Percentiles rank a stretch among this genome's conserved stretches.
These are phyloP conservation scores for Ramaria rubella DNA, from an alignment of 768 basidiomycete genomes.

Conservation along the genomic window DNA sequence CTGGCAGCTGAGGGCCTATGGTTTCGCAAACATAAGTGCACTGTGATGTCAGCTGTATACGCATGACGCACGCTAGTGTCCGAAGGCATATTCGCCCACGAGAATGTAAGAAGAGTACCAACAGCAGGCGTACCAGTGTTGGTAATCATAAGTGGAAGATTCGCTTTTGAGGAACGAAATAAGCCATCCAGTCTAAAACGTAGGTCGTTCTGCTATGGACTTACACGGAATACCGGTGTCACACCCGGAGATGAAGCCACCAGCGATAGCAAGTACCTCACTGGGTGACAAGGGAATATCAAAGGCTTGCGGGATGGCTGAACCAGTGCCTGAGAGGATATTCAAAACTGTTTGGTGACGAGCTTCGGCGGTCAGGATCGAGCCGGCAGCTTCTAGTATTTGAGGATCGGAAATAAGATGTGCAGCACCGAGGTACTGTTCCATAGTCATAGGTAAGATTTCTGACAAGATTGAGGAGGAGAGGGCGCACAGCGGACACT, in stretches of 20 bases:
- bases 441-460: background rate
- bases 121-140: constrained; percentile 50
- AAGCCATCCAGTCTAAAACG: background rate
- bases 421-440: constrained; percentile 61
- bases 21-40: background rate
- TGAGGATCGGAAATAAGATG: constrained; percentile 53
- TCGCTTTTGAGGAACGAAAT: constrained; percentile 33
- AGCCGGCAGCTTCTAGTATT: constrained; percentile 58
- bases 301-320: constrained; percentile 60
- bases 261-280: constrained; percentile 67
- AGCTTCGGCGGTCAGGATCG: constrained; percentile 76
- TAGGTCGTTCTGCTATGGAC: constrained; percentile 9
- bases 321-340: constrained; percentile 50
- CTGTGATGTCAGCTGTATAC: background rate
- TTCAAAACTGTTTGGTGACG: constrained; percentile 78
- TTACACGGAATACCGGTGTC: constrained; percentile 50
- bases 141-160: constrained; percentile 53
- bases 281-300: constrained; percentile 64
- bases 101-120: constrained; percentile 60
- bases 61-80: constrained; percentile 7
- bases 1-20: constrained; percentile 60
- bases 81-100: constrained; percentile 39
- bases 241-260: constrained; percentile 64
- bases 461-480: constrained; percentile 6
- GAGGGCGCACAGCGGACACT: constrained; percentile 41